Base-by-base conservation (phyloP, 495 filamentous ascomycete genomes). In the Aspergillus nanangensis region DNA sequence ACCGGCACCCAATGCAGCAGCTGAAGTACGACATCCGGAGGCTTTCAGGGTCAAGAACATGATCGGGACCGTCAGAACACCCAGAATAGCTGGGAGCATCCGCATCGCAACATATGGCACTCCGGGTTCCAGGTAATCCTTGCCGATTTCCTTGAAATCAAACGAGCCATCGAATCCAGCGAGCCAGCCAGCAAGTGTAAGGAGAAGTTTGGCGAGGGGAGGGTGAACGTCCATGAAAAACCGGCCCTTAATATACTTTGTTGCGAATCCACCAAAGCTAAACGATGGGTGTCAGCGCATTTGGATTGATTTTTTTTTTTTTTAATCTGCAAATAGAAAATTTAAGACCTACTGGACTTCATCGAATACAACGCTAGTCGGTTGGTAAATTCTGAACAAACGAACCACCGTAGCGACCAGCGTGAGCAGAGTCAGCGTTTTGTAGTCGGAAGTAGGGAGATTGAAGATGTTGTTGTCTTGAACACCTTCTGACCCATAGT, bases 151-250 rank as follows among this genome's bases (percentile, higher is more conserved):
- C 74, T 98, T 98, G 75, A 98, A 98, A 62, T 98, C 93, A 50
- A 98, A 98, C 36, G 87, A 76, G 39, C 93, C 93, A 65, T 96
- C 79, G 60, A 96, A 98, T 18, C 94, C 93, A 51, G 91, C 93
- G 39, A 96, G 68, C 85, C 86, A 98, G 40, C 93, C 93, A 51
- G 92, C 90, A 33, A 98, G 81, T 33, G 93, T 95, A 49, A 98
- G 86, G 53, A 98, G 81, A 48, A 98, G 72, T 70, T 98, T 98
- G 39, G 93, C 93, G 8, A 98, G 78, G n/a, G 93, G 93, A 13
- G 93, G 93, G 57, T 98, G 93, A 3, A 98, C 93, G 60, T 98
- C 93, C 93, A 98, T 98, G 66, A 98, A 98, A 75, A 98, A 98
- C 52, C 73, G 80, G 52, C 93, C 93, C 68, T 97, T 96, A 74